These are phyloP conservation scores for Cutaneotrichosporon dermatis DNA, from an alignment of 1,284 basidiomycete species.

Conservation along the genomic window DNA sequence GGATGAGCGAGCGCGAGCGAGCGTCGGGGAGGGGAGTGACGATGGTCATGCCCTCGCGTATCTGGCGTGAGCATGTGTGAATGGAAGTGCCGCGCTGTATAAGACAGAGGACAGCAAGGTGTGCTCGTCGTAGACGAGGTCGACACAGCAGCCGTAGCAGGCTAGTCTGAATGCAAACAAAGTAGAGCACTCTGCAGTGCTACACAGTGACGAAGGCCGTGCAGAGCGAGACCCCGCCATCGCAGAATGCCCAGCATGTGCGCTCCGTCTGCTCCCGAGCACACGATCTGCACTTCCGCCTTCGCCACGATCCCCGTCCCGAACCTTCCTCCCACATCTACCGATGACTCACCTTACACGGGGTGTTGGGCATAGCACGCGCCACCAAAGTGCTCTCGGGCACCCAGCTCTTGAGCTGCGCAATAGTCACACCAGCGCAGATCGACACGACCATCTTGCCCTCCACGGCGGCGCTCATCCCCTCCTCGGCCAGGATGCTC, in stretches of 20 bases:
- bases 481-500: constrained; percentile 66
- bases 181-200: no score
- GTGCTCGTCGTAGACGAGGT: not conserved
- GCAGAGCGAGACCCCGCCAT: no score
- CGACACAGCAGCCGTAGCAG: no score
- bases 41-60: constrained; percentile 95
- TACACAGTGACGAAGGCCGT: no score
- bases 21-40: constrained; percentile 56
- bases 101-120: not conserved
- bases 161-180: no score
- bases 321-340: no score
- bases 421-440: constrained; percentile 87
- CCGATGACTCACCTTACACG: constrained; percentile 68
- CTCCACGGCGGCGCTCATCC: constrained; percentile 79
- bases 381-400: constrained; percentile 74
- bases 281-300: no score
- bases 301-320: no score
- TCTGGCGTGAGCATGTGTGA: constrained; percentile 54
- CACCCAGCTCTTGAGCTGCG: constrained; percentile 73
- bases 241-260: no score
- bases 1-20: constrained; percentile 66
- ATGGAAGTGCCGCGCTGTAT: no score
- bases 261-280: no score
- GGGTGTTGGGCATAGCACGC: constrained; percentile 98
- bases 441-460: constrained; percentile 94